Conservation (phyloP, 345 rosid genomes). For the Mallotus nudiflorus region DNA sequence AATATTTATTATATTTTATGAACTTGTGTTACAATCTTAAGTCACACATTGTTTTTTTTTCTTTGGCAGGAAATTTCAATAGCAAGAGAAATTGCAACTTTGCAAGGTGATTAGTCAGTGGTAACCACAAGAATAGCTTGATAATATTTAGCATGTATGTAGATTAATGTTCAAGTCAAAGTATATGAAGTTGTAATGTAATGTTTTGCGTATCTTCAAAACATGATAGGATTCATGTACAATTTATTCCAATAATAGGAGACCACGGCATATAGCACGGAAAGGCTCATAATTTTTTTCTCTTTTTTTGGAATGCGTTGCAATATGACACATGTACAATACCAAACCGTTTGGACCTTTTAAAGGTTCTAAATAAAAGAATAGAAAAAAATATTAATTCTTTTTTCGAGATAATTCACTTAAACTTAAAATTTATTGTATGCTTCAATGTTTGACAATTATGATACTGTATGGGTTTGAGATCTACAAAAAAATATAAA, state of each 20-base stretch:
- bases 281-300: not conserved
- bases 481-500: no score
- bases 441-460: no score
- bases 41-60: not conserved
- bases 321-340: no score
- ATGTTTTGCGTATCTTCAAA: not conserved
- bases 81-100: constrained; percentile 32
- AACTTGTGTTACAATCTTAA: not conserved
- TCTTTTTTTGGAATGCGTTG: no score
- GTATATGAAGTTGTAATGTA: not conserved
- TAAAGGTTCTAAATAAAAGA: no score
- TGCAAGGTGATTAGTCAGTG: constrained; percentile 14
- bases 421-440: no score
- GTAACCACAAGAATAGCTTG: not conserved
- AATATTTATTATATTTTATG: not conserved
- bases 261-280: not conserved
- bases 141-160: not conserved
- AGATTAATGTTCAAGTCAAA: not conserved
- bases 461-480: no score
- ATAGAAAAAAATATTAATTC: no score
- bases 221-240: no score
- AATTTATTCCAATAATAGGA: not conserved
- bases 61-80: constrained; percentile 42
- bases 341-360: no score
- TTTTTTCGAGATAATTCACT: no score